Base-by-base conservation (phyloP, 257 asterid genomes). In the Solanum appendiculatum region DNA sequence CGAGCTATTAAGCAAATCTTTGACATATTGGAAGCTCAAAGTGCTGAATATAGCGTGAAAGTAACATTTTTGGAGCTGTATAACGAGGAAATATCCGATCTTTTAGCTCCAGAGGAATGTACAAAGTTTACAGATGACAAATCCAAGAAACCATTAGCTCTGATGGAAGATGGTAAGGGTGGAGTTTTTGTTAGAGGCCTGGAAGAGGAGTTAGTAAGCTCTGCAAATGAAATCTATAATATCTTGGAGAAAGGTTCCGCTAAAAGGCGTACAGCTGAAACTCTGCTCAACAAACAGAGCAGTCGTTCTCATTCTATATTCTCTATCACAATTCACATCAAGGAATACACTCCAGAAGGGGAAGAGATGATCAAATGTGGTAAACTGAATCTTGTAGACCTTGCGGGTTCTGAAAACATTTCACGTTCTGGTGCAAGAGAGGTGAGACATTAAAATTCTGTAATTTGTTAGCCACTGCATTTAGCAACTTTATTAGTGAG, bases 391-490 rank as follows among this genome's bases (percentile, higher is more conserved):
- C 96, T 97, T 40, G 99, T 97, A 86, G 99, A 97, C 89, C 98
- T 97, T 73, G 99, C 99, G 72, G 99, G 99, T 86, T 97, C 99
- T 16, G 99, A 96, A 91, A 96, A 97, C 89, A 94, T 97, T 81
- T 97, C 99, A 68, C 99, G 99, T 21, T 97, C 99, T 86, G 99
- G 99, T 85, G 99, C 99, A 36, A 93, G 95, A 93, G 99, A 97
- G 96, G 99, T 97, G 86, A 92, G 92, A 60, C 75, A 88, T 86
- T 80, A 83, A 77, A 64, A 27, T 60, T 87, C 64, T 81, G 33
- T 42, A 20, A 42, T 56, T 68, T 66, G 82, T 86, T 44, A 54
- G 68, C 44, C 82, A 46, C 56, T 81, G 73, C 58, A 39, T 72
- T 31, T 36, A 7, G n/a, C 21, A 27, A 12, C 85, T 58, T 85